Percentiles rank a stretch among this genome's conserved stretches.
phyloP scores from a whole-genome alignment of 208 protist genomes.

The Porcisia deanei region DNA sequence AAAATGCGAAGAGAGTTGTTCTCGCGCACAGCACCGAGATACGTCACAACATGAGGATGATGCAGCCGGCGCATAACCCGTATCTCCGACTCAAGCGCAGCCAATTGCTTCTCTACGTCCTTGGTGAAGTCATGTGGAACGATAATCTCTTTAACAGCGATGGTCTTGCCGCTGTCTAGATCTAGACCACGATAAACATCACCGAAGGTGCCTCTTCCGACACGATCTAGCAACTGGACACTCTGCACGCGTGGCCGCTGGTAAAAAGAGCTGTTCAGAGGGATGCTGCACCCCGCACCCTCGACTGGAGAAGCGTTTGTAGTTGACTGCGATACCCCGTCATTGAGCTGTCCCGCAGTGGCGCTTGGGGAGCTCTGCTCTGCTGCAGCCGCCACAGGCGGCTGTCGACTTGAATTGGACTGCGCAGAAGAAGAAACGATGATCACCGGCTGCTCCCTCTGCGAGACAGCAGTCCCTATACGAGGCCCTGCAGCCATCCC shows the following conservation, averaged over 20 bases:
- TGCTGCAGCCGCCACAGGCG: neutral
- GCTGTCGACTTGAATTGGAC: neutral
- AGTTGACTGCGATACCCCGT: neutral
- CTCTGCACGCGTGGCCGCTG: constrained; percentile 35
- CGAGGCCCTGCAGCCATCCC: neutral
- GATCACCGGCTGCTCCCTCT: neutral
- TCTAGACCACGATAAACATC: constrained; percentile 84
- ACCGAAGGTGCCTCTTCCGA: constrained; percentile 84
- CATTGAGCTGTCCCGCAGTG: neutral
- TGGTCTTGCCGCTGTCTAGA: constrained; percentile 65
- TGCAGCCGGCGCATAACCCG: constrained; percentile 90
- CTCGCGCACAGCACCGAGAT: constrained; percentile 76
- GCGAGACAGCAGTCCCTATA: constrained; percentile 1
- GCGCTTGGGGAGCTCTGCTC: neutral
- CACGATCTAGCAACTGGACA: constrained; percentile 53
- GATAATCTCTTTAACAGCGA: constrained; percentile 88
- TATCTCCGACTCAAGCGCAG: constrained; percentile 89
- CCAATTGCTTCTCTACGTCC: constrained; percentile 79
- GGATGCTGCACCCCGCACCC: neutral
- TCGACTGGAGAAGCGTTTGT: neutral
- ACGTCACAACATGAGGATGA: constrained; percentile 91
- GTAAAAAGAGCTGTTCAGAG: constrained; percentile 7
- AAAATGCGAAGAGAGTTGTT: constrained; percentile 86
- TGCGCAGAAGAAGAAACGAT: neutral
- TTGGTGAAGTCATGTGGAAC: constrained; percentile 82